Evolutionary conservation across 306 rosid species (phyloP), one percentile per base, ranked within the genome.

Genomic region (Ochetophila trinervis): DNA sequence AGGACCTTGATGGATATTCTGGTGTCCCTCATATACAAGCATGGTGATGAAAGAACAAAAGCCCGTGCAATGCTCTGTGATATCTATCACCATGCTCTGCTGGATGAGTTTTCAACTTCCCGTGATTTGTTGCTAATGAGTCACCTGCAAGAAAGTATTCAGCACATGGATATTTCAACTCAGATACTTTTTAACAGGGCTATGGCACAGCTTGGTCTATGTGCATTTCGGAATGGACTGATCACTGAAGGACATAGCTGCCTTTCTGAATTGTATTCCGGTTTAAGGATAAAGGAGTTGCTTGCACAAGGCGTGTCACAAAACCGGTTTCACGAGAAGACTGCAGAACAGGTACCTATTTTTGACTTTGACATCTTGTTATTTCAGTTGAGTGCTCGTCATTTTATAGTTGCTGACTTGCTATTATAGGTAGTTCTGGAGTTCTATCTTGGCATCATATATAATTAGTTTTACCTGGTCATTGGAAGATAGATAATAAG

Each of bases 11-110:
- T 90, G 99, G 99, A 94, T 77, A 60, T 60, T 64, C 74, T 88
- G 79, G 99, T 90, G 6, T 86, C 91, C 21, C 78, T 83, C 53
- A 86, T 94, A 50, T 94, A 94, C 78, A 84, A 90, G 65, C 74
- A 73, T 40, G 97, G 97, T 22, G 99, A 94, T 20, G 99, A 94
- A 83, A 82, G 97, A 66, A 90, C 95, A 12, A 94, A 90, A 74
- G 97, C 97, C 47, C 88, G 99, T 4, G 96, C 96, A 35, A 90
- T 94, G 99, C 96, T 94, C 17, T 94, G 99, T 76, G 97, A 94
- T 83, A 90, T 90, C 69, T 94, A 94, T 74, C 96, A 90, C 67
- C 97, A 94, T 74, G 96, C 96, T 37, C 88, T 94, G 50, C 79
- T 73, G 70, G 89, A 94, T 34, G 95, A 94, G 79, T 94, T 94